Base-by-base conservation (phyloP, 2,329 filamentous ascomycete species). In the Diaporthe sp. region DNA sequence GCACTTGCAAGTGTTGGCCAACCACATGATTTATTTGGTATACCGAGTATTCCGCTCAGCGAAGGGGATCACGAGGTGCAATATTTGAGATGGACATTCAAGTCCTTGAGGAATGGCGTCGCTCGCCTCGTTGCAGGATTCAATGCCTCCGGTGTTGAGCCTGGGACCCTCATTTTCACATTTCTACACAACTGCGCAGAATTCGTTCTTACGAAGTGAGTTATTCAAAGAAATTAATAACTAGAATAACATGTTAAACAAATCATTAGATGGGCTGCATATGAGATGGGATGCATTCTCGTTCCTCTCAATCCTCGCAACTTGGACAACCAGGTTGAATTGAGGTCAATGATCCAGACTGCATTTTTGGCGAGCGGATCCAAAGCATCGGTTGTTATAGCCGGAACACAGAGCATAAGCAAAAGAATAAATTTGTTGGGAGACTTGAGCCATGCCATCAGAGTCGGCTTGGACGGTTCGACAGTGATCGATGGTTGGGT, bases 71-170 rank as follows among this genome's bases (percentile, higher is more conserved):
- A 25, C 2, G 35, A 25, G 3, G 10, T 12, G n/a, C 32, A 15
- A 25, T 59, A 59, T 42, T 39, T 59, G 56, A 59, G 56, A 39
- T 59, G 56, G 56, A 59, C 56, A 27, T 59, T 39, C 56, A 39
- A 39, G 22, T 13, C 7, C 8, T 39, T 59, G 22, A 42, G 35
- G n/a, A 35, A 19, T 25, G 56, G 32, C 12, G 17, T 59, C 17
- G 13, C 22, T 8, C 56, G 56, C 35, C 56, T 59, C 15, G 56
- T 59, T 17, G n/a, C 35, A 22, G 56, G 56, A 22, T 19, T 59
- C 6, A 27, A n/a, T 9, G n/a, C 35, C 22, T 15, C 35, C 3
- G 56, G 35, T 39, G 56, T 59, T 17, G 22, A 39, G 35, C 56
- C 35, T 1, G 56, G 56, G n/a, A 25, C 35, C 8, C 35, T 59